Conservation (phyloP, 1,139 yeast species). For the Saccharomycopsis hybrid region DNA sequence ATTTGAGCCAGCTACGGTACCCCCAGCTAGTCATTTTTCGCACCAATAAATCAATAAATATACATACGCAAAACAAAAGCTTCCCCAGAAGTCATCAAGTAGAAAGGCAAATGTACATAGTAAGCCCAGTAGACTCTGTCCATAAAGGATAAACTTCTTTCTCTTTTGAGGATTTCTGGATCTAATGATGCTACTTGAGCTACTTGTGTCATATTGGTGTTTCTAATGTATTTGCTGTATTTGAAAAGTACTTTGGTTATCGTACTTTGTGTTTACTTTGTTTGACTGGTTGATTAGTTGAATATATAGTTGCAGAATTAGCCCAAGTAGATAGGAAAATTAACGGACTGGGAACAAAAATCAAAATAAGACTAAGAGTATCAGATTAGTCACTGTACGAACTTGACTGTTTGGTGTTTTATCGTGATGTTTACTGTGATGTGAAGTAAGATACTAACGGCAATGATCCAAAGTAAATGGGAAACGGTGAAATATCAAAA, state of each 20-base stretch:
- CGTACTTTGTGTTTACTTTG: neutral
- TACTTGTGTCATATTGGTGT: neutral
- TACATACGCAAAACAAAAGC: constrained; percentile 28
- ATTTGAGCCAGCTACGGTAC: neutral
- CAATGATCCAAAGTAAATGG: too few species aligned
- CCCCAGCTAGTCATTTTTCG: neutral
- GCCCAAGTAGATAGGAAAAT: neutral
- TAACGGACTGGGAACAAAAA: neutral
- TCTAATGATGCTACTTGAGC: constrained; percentile 6
- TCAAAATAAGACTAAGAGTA: neutral
- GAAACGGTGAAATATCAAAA: too few species aligned
- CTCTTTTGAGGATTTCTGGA: constrained; percentile 14
- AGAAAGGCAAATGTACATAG: constrained; percentile 36
- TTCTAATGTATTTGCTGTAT: neutral
- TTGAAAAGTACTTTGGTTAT: neutral
- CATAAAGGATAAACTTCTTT: constrained; percentile 11
- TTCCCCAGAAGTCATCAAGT: constrained; percentile 35
- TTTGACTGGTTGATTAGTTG: neutral
- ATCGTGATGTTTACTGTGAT: too few species aligned
- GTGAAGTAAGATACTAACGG: too few species aligned
- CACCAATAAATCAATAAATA: too few species aligned
- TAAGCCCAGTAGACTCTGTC: constrained; percentile 33
- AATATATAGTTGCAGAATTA: neutral
- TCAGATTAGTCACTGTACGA: too few species aligned
- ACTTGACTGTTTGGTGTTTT: too few species aligned